phyloP scores from a whole-genome alignment of 176 grass and related monocot species.

The Rhynchospora pubera region DNA sequence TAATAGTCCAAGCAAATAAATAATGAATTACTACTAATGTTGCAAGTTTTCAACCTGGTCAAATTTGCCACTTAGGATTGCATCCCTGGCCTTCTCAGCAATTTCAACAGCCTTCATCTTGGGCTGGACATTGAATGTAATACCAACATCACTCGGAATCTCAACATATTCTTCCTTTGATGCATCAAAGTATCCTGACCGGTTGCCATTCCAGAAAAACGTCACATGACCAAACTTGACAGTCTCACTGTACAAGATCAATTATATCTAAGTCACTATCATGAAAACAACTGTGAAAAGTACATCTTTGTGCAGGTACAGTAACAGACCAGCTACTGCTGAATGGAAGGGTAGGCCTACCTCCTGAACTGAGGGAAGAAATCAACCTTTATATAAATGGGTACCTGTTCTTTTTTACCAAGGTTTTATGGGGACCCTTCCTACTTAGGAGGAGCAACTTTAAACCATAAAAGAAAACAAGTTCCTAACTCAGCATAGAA shows the following conservation, averaged over 20 bases:
- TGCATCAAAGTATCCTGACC: constrained; percentile 87
- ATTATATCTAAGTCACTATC: not conserved
- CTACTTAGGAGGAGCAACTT: constrained; percentile 1
- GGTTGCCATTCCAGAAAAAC: constrained; percentile 99
- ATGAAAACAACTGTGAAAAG: not conserved
- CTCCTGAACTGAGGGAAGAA: not conserved
- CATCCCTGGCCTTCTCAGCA: constrained; percentile 76
- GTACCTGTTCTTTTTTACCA: not conserved
- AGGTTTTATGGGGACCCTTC: not conserved
- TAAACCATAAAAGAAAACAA: not conserved
- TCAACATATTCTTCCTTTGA: constrained; percentile 88
- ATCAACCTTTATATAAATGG: not conserved
- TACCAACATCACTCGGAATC: constrained; percentile 86
- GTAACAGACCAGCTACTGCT: not conserved
- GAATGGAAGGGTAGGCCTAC: not conserved
- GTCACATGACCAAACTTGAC: constrained; percentile 99
- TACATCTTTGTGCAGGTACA: not conserved
- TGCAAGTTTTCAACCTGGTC: constrained; percentile 58
- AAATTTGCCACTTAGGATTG: constrained; percentile 80
- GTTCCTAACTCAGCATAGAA: not conserved
- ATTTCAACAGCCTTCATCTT: constrained; percentile 98
- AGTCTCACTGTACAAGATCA: constrained; percentile 62
- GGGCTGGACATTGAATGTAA: constrained; percentile 94
- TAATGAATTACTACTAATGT: not conserved
- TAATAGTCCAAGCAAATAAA: not conserved